Evolutionary conservation across 106 monocot species (phyloP), one percentile per base, ranked within the genome.

Genomic region (Narthecium ossifragum): DNA sequence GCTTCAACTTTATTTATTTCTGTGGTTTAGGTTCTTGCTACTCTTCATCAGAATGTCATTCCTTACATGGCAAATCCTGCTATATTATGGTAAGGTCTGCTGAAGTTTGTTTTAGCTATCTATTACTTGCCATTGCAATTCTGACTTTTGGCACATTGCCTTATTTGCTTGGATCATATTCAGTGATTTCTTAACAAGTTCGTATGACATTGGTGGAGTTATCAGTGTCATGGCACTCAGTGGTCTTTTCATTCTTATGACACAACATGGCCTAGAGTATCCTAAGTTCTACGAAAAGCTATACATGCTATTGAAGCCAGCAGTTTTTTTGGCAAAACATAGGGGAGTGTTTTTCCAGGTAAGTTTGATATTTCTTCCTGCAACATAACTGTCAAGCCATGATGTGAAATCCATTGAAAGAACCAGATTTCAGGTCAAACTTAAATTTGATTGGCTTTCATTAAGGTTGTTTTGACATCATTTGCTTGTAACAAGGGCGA

Each of bases 171-270:
- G 28, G 31, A 33, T 26, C 40, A 46, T 65, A 52, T 76, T 77
- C 73, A 96, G 96, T 82, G 96, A 96, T 59, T 96, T 96, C 59
- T 84, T 96, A 38, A 90, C 86, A 46, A 90, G 69, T 59, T 96
- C 96, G 26, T 96, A 90, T 64, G 90, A 96, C 54, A 78, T 96
- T 70, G 90, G 96, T 31, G 96, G 96, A 58, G 84, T 90, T 29
- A 87, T 96, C 61, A 96, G 96, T 71, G 86, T 96, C 38, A 90
- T 90, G 86, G 83, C 90, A 13, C 80, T 96, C 41, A 96, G 71
- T 71, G 84, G 90, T 15, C 83, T 96, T 29, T 96, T 81, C 56
- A 76, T 90, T 76, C 90, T 96, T 38, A 90, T 90, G 80, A 90
- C 96, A 48, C 53, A 90, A 59, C 83, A 96, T 70, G 86, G 90